Evolutionary conservation across 805 yeast species (phyloP).

Genomic region (Jamesozyma gamospora): DNA sequence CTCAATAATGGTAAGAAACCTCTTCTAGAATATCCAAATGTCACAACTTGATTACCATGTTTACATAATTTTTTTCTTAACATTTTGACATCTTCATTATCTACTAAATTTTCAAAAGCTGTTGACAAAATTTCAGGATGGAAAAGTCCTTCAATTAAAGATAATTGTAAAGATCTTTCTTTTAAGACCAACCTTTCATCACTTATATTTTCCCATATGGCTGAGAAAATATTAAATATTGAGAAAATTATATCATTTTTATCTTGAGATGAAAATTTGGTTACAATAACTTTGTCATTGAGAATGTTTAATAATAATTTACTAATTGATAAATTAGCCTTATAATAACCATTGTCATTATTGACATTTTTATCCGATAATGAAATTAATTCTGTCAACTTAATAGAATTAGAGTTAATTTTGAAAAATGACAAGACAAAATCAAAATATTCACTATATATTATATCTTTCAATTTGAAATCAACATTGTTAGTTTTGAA

Average conservation of each 20-base stretch:
- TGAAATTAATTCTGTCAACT: constrained; percentile 8
- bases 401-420: neutral
- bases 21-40: constrained; percentile 51
- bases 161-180: constrained; percentile 54
- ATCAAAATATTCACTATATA: constrained; percentile 21
- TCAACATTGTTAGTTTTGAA: neutral
- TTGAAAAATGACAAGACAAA: constrained; percentile 11
- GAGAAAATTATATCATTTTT: neutral
- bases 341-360: constrained; percentile 21
- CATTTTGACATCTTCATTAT: constrained; percentile 3
- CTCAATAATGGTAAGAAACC: constrained; percentile 55
- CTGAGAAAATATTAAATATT: constrained; percentile 27
- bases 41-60: constrained; percentile 35
- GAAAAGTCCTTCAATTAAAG: constrained; percentile 43
- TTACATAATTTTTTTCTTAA: constrained; percentile 6
- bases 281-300: neutral
- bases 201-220: constrained; percentile 50
- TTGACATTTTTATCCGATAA: constrained; percentile 12
- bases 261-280: no score
- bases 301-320: constrained; percentile 9
- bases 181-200: constrained; percentile 52
- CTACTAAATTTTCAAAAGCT: constrained; percentile 28
- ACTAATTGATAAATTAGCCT: constrained; percentile 16
- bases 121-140: constrained; percentile 32
- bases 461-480: constrained; percentile 26